Evolutionary conservation across 495 filamentous ascomycete genomes (phyloP), one percentile per base, ranked within the genome.

Genomic region (Peziza echinospora): DNA sequence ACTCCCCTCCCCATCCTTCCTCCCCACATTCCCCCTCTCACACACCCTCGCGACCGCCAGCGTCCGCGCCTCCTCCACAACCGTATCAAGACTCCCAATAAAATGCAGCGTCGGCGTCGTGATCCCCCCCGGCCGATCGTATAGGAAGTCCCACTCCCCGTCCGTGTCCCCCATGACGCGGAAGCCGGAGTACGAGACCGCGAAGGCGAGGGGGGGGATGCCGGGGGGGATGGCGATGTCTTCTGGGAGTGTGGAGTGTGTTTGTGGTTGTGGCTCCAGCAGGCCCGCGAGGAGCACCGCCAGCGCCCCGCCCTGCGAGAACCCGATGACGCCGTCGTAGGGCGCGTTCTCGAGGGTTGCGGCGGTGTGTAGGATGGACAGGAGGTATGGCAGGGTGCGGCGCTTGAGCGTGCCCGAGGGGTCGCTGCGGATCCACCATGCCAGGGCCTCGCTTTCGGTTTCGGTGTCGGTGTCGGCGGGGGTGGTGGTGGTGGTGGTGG

Each of bases 51-150:
- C 69, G 51, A 96, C 61, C 45, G 65, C 65, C 56, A 68, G 59
- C 59, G 71, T 79, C 55, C 82, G 64, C 41, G 54, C 53, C 67
- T 93, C 85, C 30, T 82, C 80, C 19, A 97, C 87, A 8, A 96
- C 82, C 23, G 76, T 79, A 71, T 97, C 89, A 60, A 94, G 60
- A 26, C 73, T 75, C 9, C 89, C 89, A 30, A 94, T 51, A 49
- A 89, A 73, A 67, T 92, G 80, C 63, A 92, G 58, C 53, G 82
- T 71, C 17, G 82, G 80, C 60, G 87, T 93, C 53, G 51, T 51
- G 26, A 96, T 75, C 58, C 66, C 63, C 21, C 83, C 83, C n/a
- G n/a, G n/a, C n/a, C n/a, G n/a, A 56, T 81, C 72, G 62, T 85
- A 93, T 49, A 89, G 78, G 19, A 47, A 76, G 50, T 59, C 57